A percentile compares a stretch with the other conserved stretches of the same genome.
phyloP scores from a whole-genome alignment of 2,329 filamentous ascomycete genomes.

The Fusarium fujikuroi region DNA sequence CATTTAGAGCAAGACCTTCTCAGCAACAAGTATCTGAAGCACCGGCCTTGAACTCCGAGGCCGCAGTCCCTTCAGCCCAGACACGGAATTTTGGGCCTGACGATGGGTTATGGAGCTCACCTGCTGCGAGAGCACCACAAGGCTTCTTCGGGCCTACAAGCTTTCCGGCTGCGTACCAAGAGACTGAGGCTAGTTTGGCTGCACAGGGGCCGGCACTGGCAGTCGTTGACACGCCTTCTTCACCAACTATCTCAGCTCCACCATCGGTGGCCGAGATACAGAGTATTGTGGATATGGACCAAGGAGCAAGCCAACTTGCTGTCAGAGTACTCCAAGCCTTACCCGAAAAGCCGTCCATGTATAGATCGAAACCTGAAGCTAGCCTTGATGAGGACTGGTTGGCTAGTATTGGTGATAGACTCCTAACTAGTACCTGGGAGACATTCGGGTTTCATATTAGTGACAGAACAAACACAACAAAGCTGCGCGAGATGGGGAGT shows the following conservation, averaged over 20 bases:
- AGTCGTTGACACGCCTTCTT: rapidly evolving
- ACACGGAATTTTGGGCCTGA: not conserved
- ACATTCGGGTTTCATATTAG: not conserved
- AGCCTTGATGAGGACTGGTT: not conserved
- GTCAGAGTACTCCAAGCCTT: not conserved
- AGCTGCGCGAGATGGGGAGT: not conserved
- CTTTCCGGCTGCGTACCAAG: not conserved
- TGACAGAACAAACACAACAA: not conserved
- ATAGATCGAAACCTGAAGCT: rapidly evolving
- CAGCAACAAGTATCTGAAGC: not conserved
- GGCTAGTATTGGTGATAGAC: not conserved
- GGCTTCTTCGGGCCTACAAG: not conserved
- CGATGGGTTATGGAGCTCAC: not conserved
- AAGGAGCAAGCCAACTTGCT: not conserved
- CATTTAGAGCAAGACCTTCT: rapidly evolving
- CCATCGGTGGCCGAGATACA: not conserved
- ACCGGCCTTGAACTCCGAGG: not conserved
- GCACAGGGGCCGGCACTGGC: rapidly evolving
- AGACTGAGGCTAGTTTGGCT: not conserved
- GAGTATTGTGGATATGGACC: not conserved
- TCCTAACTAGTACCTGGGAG: not conserved
- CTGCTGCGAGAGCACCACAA: not conserved
- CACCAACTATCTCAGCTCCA: not conserved
- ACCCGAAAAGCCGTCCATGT: rapidly evolving
- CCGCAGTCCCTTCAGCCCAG: rapidly evolving